A percentile compares a stretch with the other conserved stretches of the same genome.
phyloP scores from a whole-genome alignment of 768 basidiomycete species.

The Amanita subjunquillea region DNA sequence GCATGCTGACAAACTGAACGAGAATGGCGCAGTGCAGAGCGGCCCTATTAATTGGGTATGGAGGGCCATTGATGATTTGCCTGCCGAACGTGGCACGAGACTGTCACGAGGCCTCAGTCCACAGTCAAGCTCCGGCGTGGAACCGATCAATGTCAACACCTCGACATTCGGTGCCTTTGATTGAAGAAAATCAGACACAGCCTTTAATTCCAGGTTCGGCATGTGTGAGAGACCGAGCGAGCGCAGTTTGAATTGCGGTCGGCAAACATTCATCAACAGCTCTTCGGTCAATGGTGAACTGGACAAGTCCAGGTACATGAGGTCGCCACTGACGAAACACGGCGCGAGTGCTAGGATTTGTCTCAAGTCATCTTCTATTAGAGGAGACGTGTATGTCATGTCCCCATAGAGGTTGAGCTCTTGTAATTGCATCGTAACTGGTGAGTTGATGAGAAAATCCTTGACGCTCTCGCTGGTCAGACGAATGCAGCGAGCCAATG shows the following conservation, averaged over 20 bases:
- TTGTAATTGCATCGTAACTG: constrained; percentile 46
- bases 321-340: constrained; percentile 62
- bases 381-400: constrained; percentile 66
- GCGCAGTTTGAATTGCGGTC: constrained; percentile 63
- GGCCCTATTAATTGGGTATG: constrained; percentile 75
- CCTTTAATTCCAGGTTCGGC: constrained; percentile 52
- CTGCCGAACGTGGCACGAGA: constrained; percentile 29
- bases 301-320: constrained; percentile 88
- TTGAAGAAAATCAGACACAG: constrained; percentile 58
- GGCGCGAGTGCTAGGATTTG: constrained; percentile 67
- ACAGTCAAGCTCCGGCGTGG: constrained; percentile 67
- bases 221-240: constrained; percentile 89
- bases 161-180: constrained; percentile 70
- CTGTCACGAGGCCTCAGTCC: constrained; percentile 26
- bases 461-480: constrained; percentile 73
- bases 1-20: constrained; percentile 36
- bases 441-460: constrained; percentile 59
- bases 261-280: constrained; percentile 40
- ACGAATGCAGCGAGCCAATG: constrained; percentile 78
- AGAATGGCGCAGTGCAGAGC: constrained; percentile 70
- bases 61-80: constrained; percentile 66
- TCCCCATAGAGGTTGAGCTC: constrained; percentile 91
- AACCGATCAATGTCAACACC: constrained; percentile 71
- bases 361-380: constrained; percentile 54
- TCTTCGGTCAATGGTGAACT: constrained; percentile 62